These are phyloP conservation scores for Alternaria novae-zelandiae DNA, from an alignment of 2,329 filamentous ascomycete species.

Conservation along the genomic window DNA sequence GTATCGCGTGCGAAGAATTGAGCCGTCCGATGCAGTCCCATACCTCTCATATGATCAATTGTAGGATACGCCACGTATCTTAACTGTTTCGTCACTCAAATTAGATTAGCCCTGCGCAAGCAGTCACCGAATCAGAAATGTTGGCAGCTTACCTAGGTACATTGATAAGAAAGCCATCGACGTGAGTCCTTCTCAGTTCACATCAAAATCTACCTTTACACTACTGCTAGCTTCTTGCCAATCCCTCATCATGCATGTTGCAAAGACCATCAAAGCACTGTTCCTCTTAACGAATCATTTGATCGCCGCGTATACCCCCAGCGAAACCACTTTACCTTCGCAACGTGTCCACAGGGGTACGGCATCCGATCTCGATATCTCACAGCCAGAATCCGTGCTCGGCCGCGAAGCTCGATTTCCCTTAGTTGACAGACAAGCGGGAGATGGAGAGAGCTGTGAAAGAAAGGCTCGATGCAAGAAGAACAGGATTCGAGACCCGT, in stretches of 20 bases:
- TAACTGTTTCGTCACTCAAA: neutral
- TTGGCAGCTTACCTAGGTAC: neutral
- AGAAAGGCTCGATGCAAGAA: slow-evolving; percentile 12
- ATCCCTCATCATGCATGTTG: slow-evolving; percentile 8
- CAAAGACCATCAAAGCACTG: neutral
- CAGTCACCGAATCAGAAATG: neutral
- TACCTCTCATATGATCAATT: neutral
- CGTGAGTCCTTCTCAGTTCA: neutral
- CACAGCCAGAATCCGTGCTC: neutral
- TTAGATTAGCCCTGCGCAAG: neutral
- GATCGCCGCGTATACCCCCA: slow-evolving; percentile 1
- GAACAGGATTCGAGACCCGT: slow-evolving; percentile 9
- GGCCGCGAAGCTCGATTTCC: neutral
- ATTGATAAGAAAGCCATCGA: neutral
- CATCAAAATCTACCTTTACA: neutral
- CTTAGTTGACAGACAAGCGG: neutral
- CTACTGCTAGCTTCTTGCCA: neutral
- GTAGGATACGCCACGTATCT: neutral
- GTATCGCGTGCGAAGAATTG: neutral
- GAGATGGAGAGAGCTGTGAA: slow-evolving; percentile 5
- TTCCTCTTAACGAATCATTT: slow-evolving; percentile 9
- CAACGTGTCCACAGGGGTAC: neutral
- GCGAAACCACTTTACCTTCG: neutral
- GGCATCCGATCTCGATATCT: neutral
- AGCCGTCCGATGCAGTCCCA: neutral